Evolutionary conservation across 2,329 filamentous ascomycete genomes (phyloP), one percentile per base, ranked within the genome.

Genomic region (Purpureocillium takamizusanense): DNA sequence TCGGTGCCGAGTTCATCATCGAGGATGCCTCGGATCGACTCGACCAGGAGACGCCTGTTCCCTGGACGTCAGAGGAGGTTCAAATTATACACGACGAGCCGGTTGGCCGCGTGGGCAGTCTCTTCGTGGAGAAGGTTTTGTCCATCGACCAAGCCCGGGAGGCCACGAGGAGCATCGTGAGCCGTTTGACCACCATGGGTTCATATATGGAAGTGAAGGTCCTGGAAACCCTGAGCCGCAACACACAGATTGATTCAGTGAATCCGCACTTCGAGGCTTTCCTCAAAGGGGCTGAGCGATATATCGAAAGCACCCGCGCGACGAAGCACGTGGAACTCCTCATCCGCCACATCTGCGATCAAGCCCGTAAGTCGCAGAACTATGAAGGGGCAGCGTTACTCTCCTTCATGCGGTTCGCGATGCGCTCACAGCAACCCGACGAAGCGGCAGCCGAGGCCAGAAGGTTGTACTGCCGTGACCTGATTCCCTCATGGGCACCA

Each of bases 41-140:
- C 35, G 49, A 52, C 3, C 43, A 51, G 38, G 51, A 60, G 43
- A 18, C 44, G 6, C 47, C 56, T 4, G 65, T 74, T 33, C 63
- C 62, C 1, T 69, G 74, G 52, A 69, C 67, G 3, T 48, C 53
- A 1, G 44, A 51, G 0, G 76, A 80, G 50, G 59, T 70, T 11
- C 56, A 65, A 21, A 47, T 69, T 2, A 45, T 79, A 2, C 60
- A 67, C 40, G 55, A 56, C 28, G 61, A 69, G 28, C 53, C 45
- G 49, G 56, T 55, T 28, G 42, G 45, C 2, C 49, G 51, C 3
- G 36, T 46, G 2, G 39, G 46, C 15, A 76, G 72, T 44, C 61
- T 78, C n/a, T 76, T 83, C 37, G 54, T 82, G 17, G 76, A 79
- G 51, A 86, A 83, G 53, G 65, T 88, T 18, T 65, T 88, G 21